Percentiles rank a stretch among this genome's conserved stretches.
Evolutionary conservation across 2,329 filamentous ascomycete genomes (phyloP).

Genomic region (Talaromyces sp.): DNA sequence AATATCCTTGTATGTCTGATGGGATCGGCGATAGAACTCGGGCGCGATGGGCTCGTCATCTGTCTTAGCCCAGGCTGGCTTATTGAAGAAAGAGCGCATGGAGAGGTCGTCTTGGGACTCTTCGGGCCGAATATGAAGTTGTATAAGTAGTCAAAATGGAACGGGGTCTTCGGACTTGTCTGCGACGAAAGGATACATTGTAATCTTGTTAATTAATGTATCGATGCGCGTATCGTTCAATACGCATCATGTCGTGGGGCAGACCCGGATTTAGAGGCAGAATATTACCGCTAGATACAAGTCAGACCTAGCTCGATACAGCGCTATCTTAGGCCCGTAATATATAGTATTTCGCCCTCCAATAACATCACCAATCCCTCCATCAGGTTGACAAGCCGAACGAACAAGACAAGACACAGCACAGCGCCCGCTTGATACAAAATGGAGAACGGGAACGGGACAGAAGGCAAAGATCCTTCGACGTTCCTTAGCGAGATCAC

Average conservation of each 20-base stretch:
- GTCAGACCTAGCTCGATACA: background rate
- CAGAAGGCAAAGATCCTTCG: constrained; percentile 85
- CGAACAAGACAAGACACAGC: background rate
- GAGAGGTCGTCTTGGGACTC: background rate
- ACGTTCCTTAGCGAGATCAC: constrained; percentile 93
- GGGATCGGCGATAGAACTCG: constrained; percentile 49
- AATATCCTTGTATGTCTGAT: constrained; percentile 46
- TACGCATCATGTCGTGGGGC: background rate
- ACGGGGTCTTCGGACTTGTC: background rate
- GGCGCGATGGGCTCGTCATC: constrained; percentile 33
- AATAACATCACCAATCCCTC: background rate
- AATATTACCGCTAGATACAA: background rate
- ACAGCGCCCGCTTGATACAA: background rate
- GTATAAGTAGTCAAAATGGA: background rate
- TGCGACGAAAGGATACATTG: background rate
- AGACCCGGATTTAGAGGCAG: background rate
- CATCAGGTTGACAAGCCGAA: background rate
- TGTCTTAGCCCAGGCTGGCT: constrained; percentile 48
- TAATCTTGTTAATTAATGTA: background rate
- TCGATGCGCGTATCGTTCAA: background rate
- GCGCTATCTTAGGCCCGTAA: background rate
- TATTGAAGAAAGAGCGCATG: constrained; percentile 54
- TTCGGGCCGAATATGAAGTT: background rate
- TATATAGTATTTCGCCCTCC: no score
- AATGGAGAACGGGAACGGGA: constrained; percentile 71